These are phyloP conservation scores for Xylaria sp. DNA, from an alignment of 2,329 filamentous ascomycete species.

Conservation along the genomic window DNA sequence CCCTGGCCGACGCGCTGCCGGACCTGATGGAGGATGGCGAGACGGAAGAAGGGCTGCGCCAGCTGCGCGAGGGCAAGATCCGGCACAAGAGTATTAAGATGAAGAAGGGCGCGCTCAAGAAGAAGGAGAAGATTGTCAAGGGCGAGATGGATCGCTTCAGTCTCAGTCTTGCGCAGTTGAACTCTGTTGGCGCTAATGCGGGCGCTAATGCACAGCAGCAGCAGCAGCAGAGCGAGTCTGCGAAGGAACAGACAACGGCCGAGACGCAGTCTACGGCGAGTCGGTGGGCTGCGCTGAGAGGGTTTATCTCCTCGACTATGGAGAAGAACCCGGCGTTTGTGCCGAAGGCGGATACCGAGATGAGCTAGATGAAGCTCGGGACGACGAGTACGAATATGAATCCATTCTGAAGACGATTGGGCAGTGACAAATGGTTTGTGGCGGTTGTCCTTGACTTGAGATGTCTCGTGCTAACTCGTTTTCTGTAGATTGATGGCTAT, in stretches of 20 bases:
- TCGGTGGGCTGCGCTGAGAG: conserved; percentile 75
- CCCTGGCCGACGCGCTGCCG: conserved; percentile 75
- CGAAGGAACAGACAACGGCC: conserved; percentile 18
- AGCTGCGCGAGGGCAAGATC: conserved; percentile 54
- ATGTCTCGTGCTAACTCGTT: background rate
- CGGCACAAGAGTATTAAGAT: conserved; percentile 69
- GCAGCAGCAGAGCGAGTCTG: conserved; percentile 9
- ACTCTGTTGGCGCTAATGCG: conserved; percentile 33
- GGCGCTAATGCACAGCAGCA: conserved; percentile 2
- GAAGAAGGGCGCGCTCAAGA: conserved; percentile 73
- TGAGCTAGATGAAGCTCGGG: conserved; percentile 6
- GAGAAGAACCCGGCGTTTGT: conserved; percentile 78
- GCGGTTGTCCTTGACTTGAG: background rate
- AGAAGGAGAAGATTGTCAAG: conserved; percentile 72
- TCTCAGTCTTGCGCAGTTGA: conserved; percentile 73
- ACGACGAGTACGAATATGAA: conserved; percentile 1
- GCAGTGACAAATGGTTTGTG: background rate
- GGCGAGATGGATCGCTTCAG: conserved; percentile 80
- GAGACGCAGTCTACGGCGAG: conserved; percentile 42
- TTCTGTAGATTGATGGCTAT: background rate
- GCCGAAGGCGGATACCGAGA: conserved; percentile 24
- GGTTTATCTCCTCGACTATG: conserved; percentile 81
- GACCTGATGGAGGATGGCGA: conserved; percentile 47
- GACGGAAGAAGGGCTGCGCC: conserved; percentile 39
- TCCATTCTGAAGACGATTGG: background rate